These are phyloP conservation scores for Miamiensis avidus DNA, from an alignment of 169 alveolate species.

Conservation along the genomic window DNA sequence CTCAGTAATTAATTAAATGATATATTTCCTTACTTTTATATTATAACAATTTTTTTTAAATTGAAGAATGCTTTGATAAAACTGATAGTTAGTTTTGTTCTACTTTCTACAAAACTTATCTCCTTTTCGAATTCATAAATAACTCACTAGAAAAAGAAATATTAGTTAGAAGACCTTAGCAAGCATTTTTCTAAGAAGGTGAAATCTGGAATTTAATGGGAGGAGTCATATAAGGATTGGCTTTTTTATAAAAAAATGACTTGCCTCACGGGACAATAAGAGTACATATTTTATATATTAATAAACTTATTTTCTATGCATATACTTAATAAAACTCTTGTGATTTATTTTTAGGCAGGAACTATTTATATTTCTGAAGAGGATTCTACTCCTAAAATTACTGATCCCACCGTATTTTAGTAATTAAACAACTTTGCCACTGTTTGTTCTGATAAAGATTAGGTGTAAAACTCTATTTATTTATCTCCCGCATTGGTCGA, in stretches of 20 bases:
- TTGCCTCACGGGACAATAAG: slow-evolving; percentile 6
- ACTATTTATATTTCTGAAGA: neutral
- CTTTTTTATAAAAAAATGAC: slow-evolving; percentile 13
- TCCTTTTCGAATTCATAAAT: slow-evolving; percentile 7
- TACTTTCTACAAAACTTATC: slow-evolving; percentile 6
- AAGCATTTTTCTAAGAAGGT: slow-evolving; percentile 2
- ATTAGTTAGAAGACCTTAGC: neutral
- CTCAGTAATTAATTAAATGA: neutral
- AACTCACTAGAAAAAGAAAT: neutral
- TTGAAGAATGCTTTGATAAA: neutral
- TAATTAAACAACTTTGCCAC: neutral
- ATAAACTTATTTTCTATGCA: neutral
- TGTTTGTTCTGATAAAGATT: neutral
- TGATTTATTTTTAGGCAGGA: neutral
- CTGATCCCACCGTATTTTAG: neutral
- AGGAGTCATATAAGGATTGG: neutral
- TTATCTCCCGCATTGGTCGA: neutral
- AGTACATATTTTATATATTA: neutral
- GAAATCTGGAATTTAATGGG: slow-evolving; percentile 13
- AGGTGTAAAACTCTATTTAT: neutral
- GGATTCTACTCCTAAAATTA: neutral
- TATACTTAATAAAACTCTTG: too few species aligned
- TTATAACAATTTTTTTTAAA: too few species aligned
- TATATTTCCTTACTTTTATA: too few species aligned
- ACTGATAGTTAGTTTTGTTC: slow-evolving; percentile 16